A percentile compares a stretch with the other conserved stretches of the same genome.
Conservation (phyloP, 164 flowering plant species). For the Macadamia tetraphylla region DNA sequence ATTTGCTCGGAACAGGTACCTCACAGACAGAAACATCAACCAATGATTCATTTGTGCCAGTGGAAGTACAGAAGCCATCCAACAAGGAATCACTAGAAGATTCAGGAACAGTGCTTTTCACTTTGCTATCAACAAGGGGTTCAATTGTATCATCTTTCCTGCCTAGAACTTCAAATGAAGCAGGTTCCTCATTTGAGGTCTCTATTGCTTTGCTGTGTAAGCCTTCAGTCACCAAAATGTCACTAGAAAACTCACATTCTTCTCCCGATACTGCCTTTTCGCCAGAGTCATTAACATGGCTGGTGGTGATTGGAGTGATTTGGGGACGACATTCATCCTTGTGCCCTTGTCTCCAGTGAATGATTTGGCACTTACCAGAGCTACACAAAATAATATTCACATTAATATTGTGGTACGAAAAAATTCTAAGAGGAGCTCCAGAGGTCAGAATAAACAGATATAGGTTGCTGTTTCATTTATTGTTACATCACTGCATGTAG, state of each 20-base stretch:
- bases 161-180: constrained; percentile 12
- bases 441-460: neutral
- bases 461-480: neutral
- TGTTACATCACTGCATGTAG: neutral
- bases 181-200: constrained; percentile 11
- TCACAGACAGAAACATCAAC: constrained; percentile 34
- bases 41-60: constrained; percentile 20
- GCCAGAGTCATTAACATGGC: constrained; percentile 13
- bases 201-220: constrained; percentile 10
- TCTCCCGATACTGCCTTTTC: constrained; percentile 8
- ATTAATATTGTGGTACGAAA: neutral
- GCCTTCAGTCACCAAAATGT: constrained; percentile 14
- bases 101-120: constrained; percentile 17
- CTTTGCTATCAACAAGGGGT: constrained; percentile 16
- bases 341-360: constrained; percentile 90
- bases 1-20: constrained; percentile 21
- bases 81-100: constrained; percentile 21
- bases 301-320: constrained; percentile 6
- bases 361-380: constrained; percentile 80
- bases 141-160: constrained; percentile 22
- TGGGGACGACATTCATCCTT: constrained; percentile 64
- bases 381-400: constrained; percentile 27
- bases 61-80: constrained; percentile 25
- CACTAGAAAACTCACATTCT: constrained; percentile 7
- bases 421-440: neutral